These are phyloP conservation scores for Aspergillus sp. DNA, from an alignment of 2,329 filamentous ascomycete genomes.

Conservation along the genomic window DNA sequence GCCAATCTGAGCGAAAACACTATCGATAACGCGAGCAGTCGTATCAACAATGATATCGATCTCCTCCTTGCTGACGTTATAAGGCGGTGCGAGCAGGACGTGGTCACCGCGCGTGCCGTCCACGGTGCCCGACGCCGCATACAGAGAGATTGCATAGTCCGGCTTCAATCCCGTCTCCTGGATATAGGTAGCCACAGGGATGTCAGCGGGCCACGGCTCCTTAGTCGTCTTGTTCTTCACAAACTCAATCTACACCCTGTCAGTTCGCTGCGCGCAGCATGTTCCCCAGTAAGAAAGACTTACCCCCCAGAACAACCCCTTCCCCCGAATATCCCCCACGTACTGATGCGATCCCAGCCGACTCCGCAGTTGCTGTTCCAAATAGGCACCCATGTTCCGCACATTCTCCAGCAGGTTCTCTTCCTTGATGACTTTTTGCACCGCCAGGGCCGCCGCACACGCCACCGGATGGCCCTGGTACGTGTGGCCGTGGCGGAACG, in stretches of 20 bases:
- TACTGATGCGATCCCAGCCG: slow-evolving; percentile 45
- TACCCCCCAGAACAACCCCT: slow-evolving; percentile 59
- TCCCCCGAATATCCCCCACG: slow-evolving; percentile 59
- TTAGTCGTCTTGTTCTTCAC: slow-evolving; percentile 55
- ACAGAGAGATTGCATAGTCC: slow-evolving; percentile 55
- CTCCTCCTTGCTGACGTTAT: slow-evolving; percentile 58
- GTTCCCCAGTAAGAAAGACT: slow-evolving; percentile 23
- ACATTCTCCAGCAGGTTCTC: slow-evolving; percentile 61
- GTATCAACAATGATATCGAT: slow-evolving; percentile 55
- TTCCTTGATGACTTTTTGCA: slow-evolving; percentile 59
- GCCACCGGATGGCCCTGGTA: slow-evolving; percentile 59
- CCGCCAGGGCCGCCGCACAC: slow-evolving; percentile 58
- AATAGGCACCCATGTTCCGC: slow-evolving; percentile 47
- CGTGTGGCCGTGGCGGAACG: slow-evolving; percentile 59
- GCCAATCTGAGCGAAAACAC: slow-evolving; percentile 41
- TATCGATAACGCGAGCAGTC: slow-evolving; percentile 51
- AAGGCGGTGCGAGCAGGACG: slow-evolving; percentile 67
- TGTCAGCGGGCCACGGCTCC: slow-evolving; percentile 49
- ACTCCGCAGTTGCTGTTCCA: slow-evolving; percentile 43
- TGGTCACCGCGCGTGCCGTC: slow-evolving; percentile 65
- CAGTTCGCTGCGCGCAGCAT: not conserved
- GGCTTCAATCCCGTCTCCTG: slow-evolving; percentile 49
- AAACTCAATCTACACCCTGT: slow-evolving; percentile 50
- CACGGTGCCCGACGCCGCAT: slow-evolving; percentile 61
- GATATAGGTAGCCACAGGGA: slow-evolving; percentile 48